Evolutionary conservation across 305 asterid genomes (phyloP), one percentile per base, ranked within the genome.

Genomic region (Coffea humblotiana): DNA sequence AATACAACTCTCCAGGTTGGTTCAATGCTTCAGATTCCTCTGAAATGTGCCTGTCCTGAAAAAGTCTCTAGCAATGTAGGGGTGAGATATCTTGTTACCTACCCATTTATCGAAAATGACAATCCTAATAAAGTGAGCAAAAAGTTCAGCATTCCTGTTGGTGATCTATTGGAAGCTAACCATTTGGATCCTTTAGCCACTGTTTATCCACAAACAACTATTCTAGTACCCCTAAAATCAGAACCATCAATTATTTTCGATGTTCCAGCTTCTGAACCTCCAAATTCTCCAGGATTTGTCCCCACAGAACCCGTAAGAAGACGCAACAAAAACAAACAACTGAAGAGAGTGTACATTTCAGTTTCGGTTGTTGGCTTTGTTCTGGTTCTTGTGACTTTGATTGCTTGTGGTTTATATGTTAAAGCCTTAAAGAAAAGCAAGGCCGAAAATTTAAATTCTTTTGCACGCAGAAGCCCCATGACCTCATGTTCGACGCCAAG

Each of bases 41-140:
- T 90, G 76, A 93, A 85, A 82, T 93, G 95, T 29, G 92, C 98
- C 40, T 93, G 97, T 75, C 95, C 92, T 70, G 88, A 83, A 78
- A 80, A 85, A 3, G 16, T 11, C 0, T 78, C 79, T 10, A 25
- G 43, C 6, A 40, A 12, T 5, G 56, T 49, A 4, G 89, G 78
- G 25, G 79, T 85, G 56, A 80, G 86, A 78, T 93, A 87, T 65
- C 86, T 91, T 13, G 82, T 93, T 0, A 89, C 97, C 0, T 93
- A 91, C 48, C 95, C 97, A 35, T 48, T 91, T 35, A 48, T 93
- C 15, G 66, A 75, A 64, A 72, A 84, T 12, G 98, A 93, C 74
- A 52, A 72, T 84, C 84, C 87, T 16, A 18, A 3, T 8, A 82
- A 80, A 80, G 21, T 93, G 18, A 69, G 89, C 65, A 48, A 43